Evolutionary conservation across 1,284 basidiomycete genomes (phyloP).

Genomic region (Schizophyllum commune): DNA sequence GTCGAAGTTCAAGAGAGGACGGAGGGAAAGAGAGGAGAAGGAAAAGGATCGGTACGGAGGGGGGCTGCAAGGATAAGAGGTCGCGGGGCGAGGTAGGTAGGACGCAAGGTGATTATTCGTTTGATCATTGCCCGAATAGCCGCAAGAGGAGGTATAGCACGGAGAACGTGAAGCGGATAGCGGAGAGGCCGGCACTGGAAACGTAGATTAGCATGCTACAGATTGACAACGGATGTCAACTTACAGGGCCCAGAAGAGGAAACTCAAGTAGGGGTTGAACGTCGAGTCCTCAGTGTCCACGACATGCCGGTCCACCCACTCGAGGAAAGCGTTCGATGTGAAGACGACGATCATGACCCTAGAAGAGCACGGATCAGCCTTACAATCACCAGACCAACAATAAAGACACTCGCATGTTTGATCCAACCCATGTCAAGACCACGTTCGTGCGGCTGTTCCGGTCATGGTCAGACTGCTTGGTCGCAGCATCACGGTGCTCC

Average conservation of each 20-base stretch:
- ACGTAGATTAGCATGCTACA: constrained; percentile 3
- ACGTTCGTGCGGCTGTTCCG: constrained; percentile 80
- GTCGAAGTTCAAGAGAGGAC: too few species aligned
- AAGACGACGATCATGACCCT: constrained; percentile 76
- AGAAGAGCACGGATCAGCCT: constrained; percentile 6
- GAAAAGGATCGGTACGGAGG: too few species aligned
- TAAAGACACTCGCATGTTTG: constrained; percentile 62
- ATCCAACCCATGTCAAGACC: constrained; percentile 79
- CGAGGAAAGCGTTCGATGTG: constrained; percentile 69
- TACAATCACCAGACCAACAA: constrained; percentile 3
- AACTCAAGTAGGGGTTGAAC: constrained; percentile 83
- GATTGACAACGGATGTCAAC: constrained; percentile 22
- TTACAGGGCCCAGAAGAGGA: constrained; percentile 77
- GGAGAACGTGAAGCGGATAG: constrained; percentile 73
- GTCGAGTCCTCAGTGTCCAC: constrained; percentile 35
- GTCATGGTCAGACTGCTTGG: constrained; percentile 84
- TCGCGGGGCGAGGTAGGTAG: too few species aligned
- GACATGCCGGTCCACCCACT: constrained; percentile 52
- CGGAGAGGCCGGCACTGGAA: constrained; percentile 68
- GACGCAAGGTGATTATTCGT: background rate
- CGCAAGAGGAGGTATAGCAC: constrained; percentile 72
- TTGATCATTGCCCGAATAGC: constrained; percentile 50
- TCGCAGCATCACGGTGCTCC: constrained; percentile 79
- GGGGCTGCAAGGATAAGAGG: too few species aligned
- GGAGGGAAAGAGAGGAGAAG: too few species aligned